Conservation (phyloP, 1,139 yeast genomes). For the Pichia sp. region DNA sequence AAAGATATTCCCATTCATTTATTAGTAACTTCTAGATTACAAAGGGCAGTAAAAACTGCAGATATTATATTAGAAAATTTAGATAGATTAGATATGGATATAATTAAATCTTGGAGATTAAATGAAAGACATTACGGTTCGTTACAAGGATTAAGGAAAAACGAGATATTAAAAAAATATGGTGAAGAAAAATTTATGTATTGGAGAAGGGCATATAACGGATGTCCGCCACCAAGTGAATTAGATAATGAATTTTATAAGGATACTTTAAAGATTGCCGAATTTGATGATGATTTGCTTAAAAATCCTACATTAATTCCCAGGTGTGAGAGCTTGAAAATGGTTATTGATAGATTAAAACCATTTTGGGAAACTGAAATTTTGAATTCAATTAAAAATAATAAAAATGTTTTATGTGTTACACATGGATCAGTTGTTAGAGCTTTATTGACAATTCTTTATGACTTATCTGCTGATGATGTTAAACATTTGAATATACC, state of each 20-base stretch:
- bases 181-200: constrained; percentile 59
- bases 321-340: constrained; percentile 59
- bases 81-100: constrained; percentile 42
- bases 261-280: constrained; percentile 18
- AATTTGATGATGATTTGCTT: constrained; percentile 22
- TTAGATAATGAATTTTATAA: constrained; percentile 35
- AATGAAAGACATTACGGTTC: constrained; percentile 78
- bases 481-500: constrained; percentile 67
- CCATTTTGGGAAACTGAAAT: constrained; percentile 49
- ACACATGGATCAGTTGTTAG: constrained; percentile 77
- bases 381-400: constrained; percentile 30
- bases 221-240: constrained; percentile 50
- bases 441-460: constrained; percentile 55
- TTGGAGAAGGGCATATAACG: constrained; percentile 61
- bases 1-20: constrained; percentile 38
- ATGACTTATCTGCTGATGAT: constrained; percentile 52
- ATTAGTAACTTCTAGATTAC: constrained; percentile 58
- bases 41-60: constrained; percentile 63
- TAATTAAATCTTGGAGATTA: constrained; percentile 57
- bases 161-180: constrained; percentile 43
- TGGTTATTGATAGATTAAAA: constrained; percentile 56
- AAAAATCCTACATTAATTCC: constrained; percentile 38
- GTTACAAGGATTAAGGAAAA: constrained; percentile 64
- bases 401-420: constrained; percentile 48
- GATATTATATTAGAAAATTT: constrained; percentile 48